Evolutionary conservation across 2,329 filamentous ascomycete species (phyloP), one percentile per base, ranked within the genome.

Genomic region (Aspergillus sp.): DNA sequence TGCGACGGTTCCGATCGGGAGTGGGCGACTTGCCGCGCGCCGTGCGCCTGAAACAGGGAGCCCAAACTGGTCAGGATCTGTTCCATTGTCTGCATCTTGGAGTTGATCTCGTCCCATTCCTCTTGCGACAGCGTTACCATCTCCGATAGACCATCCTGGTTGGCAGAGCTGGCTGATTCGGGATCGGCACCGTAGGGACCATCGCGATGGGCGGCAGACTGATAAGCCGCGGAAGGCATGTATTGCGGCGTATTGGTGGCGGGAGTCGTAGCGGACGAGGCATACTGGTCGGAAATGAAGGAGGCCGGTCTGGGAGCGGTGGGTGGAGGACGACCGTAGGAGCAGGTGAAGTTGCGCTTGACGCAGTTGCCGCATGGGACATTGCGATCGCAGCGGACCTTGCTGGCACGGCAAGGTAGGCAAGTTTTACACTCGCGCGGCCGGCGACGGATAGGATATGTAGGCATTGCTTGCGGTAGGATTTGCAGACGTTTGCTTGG

Each of bases 321-420:
- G 13, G 70, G 58, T 13, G 66, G 59, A 21, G 71, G 72, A 52
- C 69, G 72, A 59, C 71, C 72, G 67, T 75, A 75, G 59, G 74
- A 71, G 59, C 76, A 78, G 62, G 67, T 73, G 62, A 76, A 75
- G 54, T 75, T 76, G 60, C 76, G 73, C 63, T 78, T 78, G 58
- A 76, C 69, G 65, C 76, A 79, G 64, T 78, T 77, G 57, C 73
- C 67, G 56, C 76, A 79, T 45, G 76, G 76, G 10, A 75, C 63
- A 48, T 76, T 74, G 65, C 76, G 75, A 68, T 79, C 76, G 65
- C 76, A 79, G 62, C 80, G 75, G 67, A 82, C 82, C 73, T 84
- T 84, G 53, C 80, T 78, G 21, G 78, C 75, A 48, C 81, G 80
- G 60, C 82, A 84, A 15, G 78, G 71, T 54, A 78, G 74, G 64